Evolutionary conservation across 2,329 filamentous ascomycete genomes (phyloP), one percentile per base, ranked within the genome.

Genomic region (Alternaria dauci): DNA sequence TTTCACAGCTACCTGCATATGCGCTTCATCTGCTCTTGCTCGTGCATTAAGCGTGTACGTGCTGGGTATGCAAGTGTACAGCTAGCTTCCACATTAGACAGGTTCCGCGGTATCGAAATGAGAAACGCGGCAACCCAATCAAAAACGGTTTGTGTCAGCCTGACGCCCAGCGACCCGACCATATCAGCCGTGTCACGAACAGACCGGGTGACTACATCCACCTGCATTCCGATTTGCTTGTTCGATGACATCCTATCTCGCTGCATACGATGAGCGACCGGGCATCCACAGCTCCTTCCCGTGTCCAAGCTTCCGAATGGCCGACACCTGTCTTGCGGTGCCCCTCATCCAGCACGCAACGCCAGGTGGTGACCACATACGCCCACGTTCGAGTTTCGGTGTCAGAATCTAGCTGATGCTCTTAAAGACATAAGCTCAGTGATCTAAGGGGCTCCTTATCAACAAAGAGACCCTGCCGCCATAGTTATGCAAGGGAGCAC

Each of bases 61-160:
- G 14, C 12, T 20, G 41, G 12, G 12, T n/a, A 18, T 44, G 41
- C 12, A 12, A 36, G 18, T 12, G 26, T 25, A 14, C n/a, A 8
- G 30, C 36, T 51, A 30, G 25, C n/a, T 18, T 8, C 26, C 12
- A 20, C 44, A 26, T 52, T 54, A 48, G 18, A 44, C 44, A 8
- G 25, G 36, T 34, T 30, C 4, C 28, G 50, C 55, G 9, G 52
- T 36, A 28, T 25, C 25, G 41, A 54, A 53, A 50, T 25, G 46
- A 9, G 43, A 20, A 51, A 54, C 32, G 26, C 43, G 50, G 41
- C 26, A 42, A 28, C 18, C 56, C 56, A 51, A 28, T 55, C 25
- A 38, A 14, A 34, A 1, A 8, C 23, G 5, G 23, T 16, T 14
- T n/a, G 28, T 39, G 47, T 39, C 23, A 41, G 23, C 7, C 30